phyloP scores from a whole-genome alignment of 1,139 yeast genomes.

The Diutina neorugosa region DNA sequence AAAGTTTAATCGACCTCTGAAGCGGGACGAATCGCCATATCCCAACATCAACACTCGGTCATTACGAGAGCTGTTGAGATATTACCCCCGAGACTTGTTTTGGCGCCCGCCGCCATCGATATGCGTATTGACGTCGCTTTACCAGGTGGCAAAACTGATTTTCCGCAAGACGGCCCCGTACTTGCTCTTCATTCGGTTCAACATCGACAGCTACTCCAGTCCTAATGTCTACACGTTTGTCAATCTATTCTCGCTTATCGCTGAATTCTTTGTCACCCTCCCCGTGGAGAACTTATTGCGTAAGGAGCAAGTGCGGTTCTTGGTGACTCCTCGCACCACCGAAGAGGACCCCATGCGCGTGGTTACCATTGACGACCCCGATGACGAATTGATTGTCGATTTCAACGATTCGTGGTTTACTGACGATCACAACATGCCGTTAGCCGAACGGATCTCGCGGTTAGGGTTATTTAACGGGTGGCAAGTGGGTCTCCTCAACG shows the following conservation, averaged over 20 bases:
- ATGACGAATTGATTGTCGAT: conserved; percentile 40
- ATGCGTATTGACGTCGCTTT: conserved; percentile 44
- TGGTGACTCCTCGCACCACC: conserved; percentile 28
- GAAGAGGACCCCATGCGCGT: conserved; percentile 21
- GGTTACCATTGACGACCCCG: conserved; percentile 27
- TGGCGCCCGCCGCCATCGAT: conserved; percentile 42
- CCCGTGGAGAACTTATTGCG: conserved; percentile 83
- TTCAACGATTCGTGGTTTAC: conserved; percentile 12
- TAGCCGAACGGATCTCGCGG: conserved; percentile 12
- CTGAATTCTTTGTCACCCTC: conserved; percentile 62
- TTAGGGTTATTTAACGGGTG: conserved; percentile 72
- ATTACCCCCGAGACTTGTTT: conserved; percentile 26
- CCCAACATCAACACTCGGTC: conserved; percentile 17
- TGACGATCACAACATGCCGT: conserved; percentile 5
- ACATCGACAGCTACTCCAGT: conserved; percentile 57
- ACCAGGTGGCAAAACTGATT: conserved; percentile 49
- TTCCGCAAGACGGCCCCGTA: conserved; percentile 67
- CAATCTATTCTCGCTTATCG: conserved; percentile 44
- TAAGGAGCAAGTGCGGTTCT: conserved; percentile 66
- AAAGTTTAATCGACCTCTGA: conserved; percentile 16
- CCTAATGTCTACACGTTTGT: conserved; percentile 44
- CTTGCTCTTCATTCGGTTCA: conserved; percentile 49
- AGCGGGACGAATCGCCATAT: background rate
- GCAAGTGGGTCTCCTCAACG: conserved; percentile 74
- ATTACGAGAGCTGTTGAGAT: conserved; percentile 22